phyloP scores from a whole-genome alignment of 768 basidiomycete species.

The Hygrocybe coccinea region DNA sequence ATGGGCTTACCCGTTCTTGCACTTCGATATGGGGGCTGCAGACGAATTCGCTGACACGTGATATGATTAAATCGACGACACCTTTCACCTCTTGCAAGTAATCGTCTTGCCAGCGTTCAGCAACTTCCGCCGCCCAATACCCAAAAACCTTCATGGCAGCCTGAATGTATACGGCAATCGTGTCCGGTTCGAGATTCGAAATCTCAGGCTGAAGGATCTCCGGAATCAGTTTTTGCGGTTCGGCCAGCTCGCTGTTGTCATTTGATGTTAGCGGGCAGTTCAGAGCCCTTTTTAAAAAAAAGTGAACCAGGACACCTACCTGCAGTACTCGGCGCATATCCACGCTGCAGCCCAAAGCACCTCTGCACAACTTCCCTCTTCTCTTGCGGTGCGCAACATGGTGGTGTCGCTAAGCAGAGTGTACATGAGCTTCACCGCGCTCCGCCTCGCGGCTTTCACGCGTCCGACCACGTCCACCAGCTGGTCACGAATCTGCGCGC shows the following conservation, averaged over 20 bases:
- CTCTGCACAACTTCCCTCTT: constrained; percentile 74
- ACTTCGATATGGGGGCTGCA: constrained; percentile 74
- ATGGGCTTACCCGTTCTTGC: constrained; percentile 73
- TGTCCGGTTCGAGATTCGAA: constrained; percentile 55
- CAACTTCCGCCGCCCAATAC: constrained; percentile 71
- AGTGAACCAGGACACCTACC: constrained; percentile 45
- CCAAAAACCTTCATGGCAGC: constrained; percentile 85
- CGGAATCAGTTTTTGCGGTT: constrained; percentile 68
- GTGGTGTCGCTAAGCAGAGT: constrained; percentile 75
- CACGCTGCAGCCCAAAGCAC: constrained; percentile 92
- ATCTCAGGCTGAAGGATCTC: constrained; percentile 62
- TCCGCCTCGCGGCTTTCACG: constrained; percentile 69
- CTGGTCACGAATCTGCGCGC: constrained; percentile 72
- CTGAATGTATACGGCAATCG: constrained; percentile 75
- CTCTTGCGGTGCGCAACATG: constrained; percentile 60
- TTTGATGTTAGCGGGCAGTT: constrained; percentile 6
- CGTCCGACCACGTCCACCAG: constrained; percentile 83
- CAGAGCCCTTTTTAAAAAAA: neutral
- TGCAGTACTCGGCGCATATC: constrained; percentile 93
- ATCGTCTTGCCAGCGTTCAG: constrained; percentile 73
- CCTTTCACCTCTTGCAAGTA: constrained; percentile 58
- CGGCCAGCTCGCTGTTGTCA: constrained; percentile 60
- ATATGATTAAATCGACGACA: constrained; percentile 58
- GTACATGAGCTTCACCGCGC: constrained; percentile 80
- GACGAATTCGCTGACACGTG: constrained; percentile 54